phyloP scores from a whole-genome alignment of 306 rosid genomes.

The Pueraria montana region DNA sequence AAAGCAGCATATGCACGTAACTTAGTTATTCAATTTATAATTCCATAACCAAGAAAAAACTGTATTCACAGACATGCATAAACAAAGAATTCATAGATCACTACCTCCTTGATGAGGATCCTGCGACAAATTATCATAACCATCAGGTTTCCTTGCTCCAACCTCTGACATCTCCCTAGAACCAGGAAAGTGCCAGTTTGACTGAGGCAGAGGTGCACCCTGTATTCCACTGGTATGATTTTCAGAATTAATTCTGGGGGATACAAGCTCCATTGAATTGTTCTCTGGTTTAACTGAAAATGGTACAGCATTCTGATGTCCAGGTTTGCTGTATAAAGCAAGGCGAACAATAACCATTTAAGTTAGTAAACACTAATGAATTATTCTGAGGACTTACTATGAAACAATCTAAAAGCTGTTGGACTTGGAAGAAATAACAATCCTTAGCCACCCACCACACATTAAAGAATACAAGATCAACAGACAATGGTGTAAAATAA shows the following conservation, averaged over 20 bases:
- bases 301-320: slow-evolving; percentile 62
- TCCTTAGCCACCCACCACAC: slow-evolving; percentile 18
- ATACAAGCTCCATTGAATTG: slow-evolving; percentile 77
- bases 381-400: slow-evolving; percentile 18
- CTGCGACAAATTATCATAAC: slow-evolving; percentile 62
- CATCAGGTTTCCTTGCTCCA: slow-evolving; percentile 71
- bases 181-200: slow-evolving; percentile 75
- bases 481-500: slow-evolving; percentile 20
- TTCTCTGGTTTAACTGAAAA: slow-evolving; percentile 65
- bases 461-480: slow-evolving; percentile 29
- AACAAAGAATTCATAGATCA: slow-evolving; percentile 1
- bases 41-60: slow-evolving; percentile 20
- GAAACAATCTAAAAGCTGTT: slow-evolving; percentile 34
- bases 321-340: slow-evolving; percentile 62
- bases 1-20: slow-evolving; percentile 50
- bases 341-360: slow-evolving; percentile 40
- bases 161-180: slow-evolving; percentile 70
- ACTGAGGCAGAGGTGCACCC: slow-evolving; percentile 69
- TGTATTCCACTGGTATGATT: slow-evolving; percentile 61
- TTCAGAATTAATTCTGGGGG: slow-evolving; percentile 74
- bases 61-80: slow-evolving; percentile 27
- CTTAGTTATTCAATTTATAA: slow-evolving; percentile 42
- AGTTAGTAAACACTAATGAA: slow-evolving; percentile 16
- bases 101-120: slow-evolving; percentile 89
- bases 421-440: slow-evolving; percentile 27